phyloP scores from a whole-genome alignment of 192 early-diverging fungal genomes.

The Coemansia sp. region DNA sequence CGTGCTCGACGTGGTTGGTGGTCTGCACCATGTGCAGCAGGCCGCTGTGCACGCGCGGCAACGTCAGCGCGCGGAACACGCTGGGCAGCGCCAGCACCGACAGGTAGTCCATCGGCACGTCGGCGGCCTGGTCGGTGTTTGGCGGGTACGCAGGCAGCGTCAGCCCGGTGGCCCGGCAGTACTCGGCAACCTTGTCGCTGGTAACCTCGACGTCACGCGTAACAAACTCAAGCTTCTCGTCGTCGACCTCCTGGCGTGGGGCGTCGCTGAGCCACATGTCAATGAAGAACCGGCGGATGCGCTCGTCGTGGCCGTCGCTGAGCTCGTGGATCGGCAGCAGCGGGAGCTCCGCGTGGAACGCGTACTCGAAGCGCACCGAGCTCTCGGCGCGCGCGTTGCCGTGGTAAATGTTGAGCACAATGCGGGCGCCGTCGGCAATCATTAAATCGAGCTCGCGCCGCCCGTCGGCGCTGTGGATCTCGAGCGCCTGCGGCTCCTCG shows the following conservation, averaged over 20 bases:
- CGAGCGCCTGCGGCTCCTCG: not conserved
- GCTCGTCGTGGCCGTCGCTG: constrained; percentile 63
- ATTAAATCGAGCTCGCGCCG: constrained; percentile 10
- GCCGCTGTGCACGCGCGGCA: constrained; percentile 75
- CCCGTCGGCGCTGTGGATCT: not conserved
- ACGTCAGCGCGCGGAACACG: constrained; percentile 74
- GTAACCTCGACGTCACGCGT: not conserved
- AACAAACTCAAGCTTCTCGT: constrained; percentile 2
- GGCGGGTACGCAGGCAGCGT: constrained; percentile 57
- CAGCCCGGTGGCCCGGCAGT: constrained; percentile 71
- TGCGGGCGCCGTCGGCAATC: constrained; percentile 4
- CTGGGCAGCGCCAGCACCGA: constrained; percentile 80
- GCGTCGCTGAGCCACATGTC: constrained; percentile 64
- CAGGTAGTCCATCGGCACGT: constrained; percentile 90
- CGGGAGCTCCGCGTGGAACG: constrained; percentile 68
- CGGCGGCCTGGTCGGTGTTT: constrained; percentile 59
- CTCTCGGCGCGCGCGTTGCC: constrained; percentile 45
- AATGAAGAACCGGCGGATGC: constrained; percentile 83
- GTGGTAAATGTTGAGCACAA: constrained; percentile 56
- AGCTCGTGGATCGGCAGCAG: constrained; percentile 74
- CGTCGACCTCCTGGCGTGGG: not conserved
- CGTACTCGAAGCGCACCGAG: constrained; percentile 69
- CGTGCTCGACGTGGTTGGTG: constrained; percentile 70
- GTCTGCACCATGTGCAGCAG: constrained; percentile 81
- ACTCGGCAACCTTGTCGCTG: constrained; percentile 84